Base-by-base conservation (phyloP, 2,329 filamentous ascomycete species). In the Alternaria solani region DNA sequence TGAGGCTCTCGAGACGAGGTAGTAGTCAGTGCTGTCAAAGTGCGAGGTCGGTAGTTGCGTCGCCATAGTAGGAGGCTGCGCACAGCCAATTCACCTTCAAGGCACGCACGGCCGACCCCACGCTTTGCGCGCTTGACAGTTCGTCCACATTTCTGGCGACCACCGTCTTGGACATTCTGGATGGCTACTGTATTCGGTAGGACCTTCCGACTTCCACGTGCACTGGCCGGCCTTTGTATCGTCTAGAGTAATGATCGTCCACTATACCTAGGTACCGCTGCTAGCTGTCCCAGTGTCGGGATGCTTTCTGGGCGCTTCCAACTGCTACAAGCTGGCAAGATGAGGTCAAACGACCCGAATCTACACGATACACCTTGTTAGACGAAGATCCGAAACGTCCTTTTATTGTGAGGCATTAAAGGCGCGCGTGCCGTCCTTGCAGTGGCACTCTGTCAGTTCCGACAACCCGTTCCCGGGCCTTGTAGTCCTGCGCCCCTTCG, bases 91-190 rank as follows among this genome's bases (percentile, higher is more conserved):
- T 49, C 52, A 25, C 61, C 55, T 57, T 55, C 30, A 51, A 32
- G 30, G 38, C 48, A 55, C n/a, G 38, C 48, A 55, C n/a, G 46
- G 41, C 49, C 41, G 18, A 55, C 57, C 57, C 57, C 44, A 56
- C 32, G 57, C 38, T 47, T 54, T 51, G 51, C 51, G 51, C n/a
- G 55, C 39, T 56, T 28, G 51, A 58, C 58, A 43, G 43, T 44
- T 52, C 53, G 52, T 46, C 51, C 59, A 56, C 60, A 58, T 52
- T 30, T 53, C 49, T 42, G 56, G 48, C 51, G 47, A 58, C 67
- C 64, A 62, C 59, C 46, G 62, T 47, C 26, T 51, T 57, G 64
- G 67, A 58, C 46, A 59, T 66, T 69, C 66, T 69, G 39, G 66
- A 65, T 51, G 54, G 55, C 57, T 70, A 61, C 66, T 63, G 32